phyloP scores from a whole-genome alignment of 2,329 filamentous ascomycete species.

The Cladorrhinum sp. region DNA sequence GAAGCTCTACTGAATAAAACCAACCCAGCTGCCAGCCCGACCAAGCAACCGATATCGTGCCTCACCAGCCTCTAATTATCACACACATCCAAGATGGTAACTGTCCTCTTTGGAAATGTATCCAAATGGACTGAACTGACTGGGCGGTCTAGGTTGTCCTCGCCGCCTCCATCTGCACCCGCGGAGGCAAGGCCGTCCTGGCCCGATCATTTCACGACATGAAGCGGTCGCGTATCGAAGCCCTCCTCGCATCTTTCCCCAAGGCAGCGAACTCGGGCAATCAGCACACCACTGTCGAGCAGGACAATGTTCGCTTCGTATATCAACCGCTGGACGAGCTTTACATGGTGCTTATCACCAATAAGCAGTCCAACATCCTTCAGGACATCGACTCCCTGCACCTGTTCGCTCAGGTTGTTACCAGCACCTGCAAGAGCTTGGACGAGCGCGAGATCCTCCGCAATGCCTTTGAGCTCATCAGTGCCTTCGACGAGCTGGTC shows the following conservation, averaged over 20 bases:
- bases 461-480: conserved; percentile 94
- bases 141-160: conserved; percentile 74
- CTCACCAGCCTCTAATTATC: conserved; percentile 14
- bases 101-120: conserved; percentile 1
- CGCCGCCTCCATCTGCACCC: conserved; percentile 97
- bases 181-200: conserved; percentile 96
- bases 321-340: conserved; percentile 99
- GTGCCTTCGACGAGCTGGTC: conserved; percentile 95
- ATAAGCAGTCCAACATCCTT: conserved; percentile 97
- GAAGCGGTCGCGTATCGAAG: conserved; percentile 93
- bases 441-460: conserved; percentile 93
- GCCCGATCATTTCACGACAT: conserved; percentile 98
- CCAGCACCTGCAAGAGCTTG: conserved; percentile 90
- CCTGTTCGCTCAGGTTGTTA: conserved; percentile 95
- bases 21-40: background rate
- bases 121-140: conserved; percentile 10
- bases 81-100: conserved; percentile 39
- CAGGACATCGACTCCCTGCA: conserved; percentile 99
- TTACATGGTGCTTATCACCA: conserved; percentile 99
- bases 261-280: conserved; percentile 95
- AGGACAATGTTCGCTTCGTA: conserved; percentile 99
- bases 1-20: conserved; percentile 13
- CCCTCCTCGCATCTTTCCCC: conserved; percentile 91
- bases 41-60: conserved; percentile 19
- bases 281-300: conserved; percentile 96